Base-by-base conservation (phyloP, 129 eudicot species). In the Oenanthe sinensis region DNA sequence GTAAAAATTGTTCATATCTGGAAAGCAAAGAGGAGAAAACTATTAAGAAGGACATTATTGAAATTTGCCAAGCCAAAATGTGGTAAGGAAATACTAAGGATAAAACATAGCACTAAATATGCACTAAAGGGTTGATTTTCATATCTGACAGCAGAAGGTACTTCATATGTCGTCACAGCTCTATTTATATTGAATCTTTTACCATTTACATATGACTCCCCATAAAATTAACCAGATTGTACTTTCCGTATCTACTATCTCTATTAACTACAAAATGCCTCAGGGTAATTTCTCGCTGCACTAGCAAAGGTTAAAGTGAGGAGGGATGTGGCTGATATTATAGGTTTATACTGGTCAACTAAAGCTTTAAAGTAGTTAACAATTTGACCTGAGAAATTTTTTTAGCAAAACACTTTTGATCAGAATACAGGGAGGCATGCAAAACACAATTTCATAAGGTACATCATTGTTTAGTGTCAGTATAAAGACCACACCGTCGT, bases 1-100 rank as follows among this genome's bases (percentile, higher is more conserved):
- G 91, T 69, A 92, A 79, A 85, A 90, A 89, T 46, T 90, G 94
- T 81, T 95, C 95, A 78, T 87, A 91, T 87, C 98, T 95, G 87
- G 81, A 88, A 47, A 79, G 58, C 73, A 75, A 67, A 58, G 24
- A 81, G 46, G 44, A 69, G 13, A 49, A 24, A 75, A 40, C 42
- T 47, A 65, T 65, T 75, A 82, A 83, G 54, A 46, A 62, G 52
- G 5, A 75, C 42, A 60, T 76, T 26, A 22, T 2, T 9, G 37
- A 22, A n/a, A 62, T 24, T 62, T 62, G 37, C 70, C 2, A 24
- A 9, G 37, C 11, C 14, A 62, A 24, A 62, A 22, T 62, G 15
- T 24, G 1, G 26, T 13, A 68, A 26, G 7, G n/a, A 68, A 13
- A 33, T 36, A 11, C 37, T 24, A 24, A 68, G 19, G 16, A 68